Conservation (phyloP, 345 rosid species). For the Syzygium jambos region DNA sequence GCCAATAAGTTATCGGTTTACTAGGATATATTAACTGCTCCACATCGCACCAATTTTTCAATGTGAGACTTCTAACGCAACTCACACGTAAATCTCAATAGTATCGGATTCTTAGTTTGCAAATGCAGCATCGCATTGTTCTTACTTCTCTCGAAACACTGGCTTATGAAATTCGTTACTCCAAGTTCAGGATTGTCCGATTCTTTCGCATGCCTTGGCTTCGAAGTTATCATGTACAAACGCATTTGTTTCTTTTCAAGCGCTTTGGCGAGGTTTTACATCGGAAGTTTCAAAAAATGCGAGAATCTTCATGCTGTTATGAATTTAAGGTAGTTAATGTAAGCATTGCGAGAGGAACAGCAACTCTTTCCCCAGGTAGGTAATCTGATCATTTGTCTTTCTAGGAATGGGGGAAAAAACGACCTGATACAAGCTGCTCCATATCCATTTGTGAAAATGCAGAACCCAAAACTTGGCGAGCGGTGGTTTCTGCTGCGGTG, state of each 20-base stretch:
- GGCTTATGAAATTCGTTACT: not conserved
- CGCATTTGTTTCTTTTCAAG: not conserved
- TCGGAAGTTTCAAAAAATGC: not conserved
- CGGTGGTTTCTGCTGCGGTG: slow-evolving; percentile 46
- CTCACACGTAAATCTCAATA: too few relatives aligned
- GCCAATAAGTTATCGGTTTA: too few relatives aligned
- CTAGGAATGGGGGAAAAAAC: not conserved
- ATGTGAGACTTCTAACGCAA: too few relatives aligned
- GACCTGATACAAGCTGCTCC: not conserved
- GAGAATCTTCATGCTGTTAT: not conserved
- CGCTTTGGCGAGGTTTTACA: not conserved
- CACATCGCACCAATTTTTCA: too few relatives aligned
- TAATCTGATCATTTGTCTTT: not conserved
- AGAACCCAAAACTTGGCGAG: slow-evolving; percentile 37
- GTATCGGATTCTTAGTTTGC: not conserved
- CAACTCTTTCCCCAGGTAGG: not conserved
- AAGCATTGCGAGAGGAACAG: not conserved
- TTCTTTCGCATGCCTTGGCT: not conserved
- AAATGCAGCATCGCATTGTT: not conserved
- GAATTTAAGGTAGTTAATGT: not conserved
- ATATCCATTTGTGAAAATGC: not conserved
- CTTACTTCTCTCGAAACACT: not conserved
- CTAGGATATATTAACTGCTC: too few relatives aligned
- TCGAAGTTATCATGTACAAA: not conserved
- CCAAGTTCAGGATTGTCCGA: not conserved